These are phyloP conservation scores for Miscanthus lutarioriparius DNA, from an alignment of 176 grass and related monocot species.

Conservation along the genomic window DNA sequence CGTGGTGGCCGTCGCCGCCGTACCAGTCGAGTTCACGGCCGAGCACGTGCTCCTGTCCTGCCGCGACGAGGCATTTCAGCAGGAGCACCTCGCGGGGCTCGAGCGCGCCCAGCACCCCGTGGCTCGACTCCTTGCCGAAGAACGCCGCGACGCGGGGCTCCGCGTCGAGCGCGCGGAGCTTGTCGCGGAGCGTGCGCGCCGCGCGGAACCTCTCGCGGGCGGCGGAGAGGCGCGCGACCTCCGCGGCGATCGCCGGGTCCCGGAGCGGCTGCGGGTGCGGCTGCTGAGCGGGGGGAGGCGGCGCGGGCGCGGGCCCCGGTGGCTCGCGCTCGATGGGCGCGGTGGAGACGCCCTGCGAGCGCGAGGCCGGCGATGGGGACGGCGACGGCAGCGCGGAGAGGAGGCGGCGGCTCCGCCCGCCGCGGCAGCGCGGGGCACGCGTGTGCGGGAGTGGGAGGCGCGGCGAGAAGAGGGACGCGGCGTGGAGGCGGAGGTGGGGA, in stretches of 20 bases:
- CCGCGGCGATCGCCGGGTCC: slow-evolving; percentile 56
- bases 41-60: slow-evolving; percentile 90
- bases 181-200: slow-evolving; percentile 49
- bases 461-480: slow-evolving; percentile 23
- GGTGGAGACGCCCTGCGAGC: slow-evolving; percentile 48
- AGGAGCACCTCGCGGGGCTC: slow-evolving; percentile 56
- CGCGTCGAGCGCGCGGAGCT: slow-evolving; percentile 62
- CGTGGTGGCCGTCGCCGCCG: background rate
- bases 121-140: slow-evolving; percentile 28
- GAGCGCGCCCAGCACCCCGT: slow-evolving; percentile 33
- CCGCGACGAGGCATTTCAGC: slow-evolving; percentile 85
- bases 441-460: background rate
- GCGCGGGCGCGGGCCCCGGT: background rate
- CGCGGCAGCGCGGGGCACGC: slow-evolving; percentile 16
- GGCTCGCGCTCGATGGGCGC: slow-evolving; percentile 45
- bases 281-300: slow-evolving; percentile 27
- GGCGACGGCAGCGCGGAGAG: slow-evolving; percentile 45
- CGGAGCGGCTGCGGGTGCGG: background rate
- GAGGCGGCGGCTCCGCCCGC: slow-evolving; percentile 1
- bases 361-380: slow-evolving; percentile 32
- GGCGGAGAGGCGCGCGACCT: slow-evolving; percentile 57
- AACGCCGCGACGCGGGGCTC: slow-evolving; percentile 73
- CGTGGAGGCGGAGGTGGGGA: slow-evolving; percentile 26
- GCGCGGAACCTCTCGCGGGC: slow-evolving; percentile 42
- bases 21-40: slow-evolving; percentile 66